phyloP scores from a whole-genome alignment of 108 stramenopile genomes.

The Cyclotella atomus region DNA sequence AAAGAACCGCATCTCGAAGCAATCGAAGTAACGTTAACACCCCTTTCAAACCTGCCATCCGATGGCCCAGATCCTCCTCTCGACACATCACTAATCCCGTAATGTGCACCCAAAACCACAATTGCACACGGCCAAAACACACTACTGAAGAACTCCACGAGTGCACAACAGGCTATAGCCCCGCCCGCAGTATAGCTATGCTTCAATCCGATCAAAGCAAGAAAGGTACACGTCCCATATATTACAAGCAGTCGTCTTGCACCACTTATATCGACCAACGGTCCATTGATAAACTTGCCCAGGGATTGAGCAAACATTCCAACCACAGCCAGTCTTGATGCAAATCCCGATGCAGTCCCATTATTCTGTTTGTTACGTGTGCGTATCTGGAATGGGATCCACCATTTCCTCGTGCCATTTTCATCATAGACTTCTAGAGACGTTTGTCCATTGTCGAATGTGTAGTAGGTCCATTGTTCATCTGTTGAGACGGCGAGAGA shows the following conservation, averaged over 20 bases:
- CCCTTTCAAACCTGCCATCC: conserved; percentile 65
- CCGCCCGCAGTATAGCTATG: conserved; percentile 39
- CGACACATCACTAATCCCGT: conserved; percentile 28
- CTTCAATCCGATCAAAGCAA: conserved; percentile 59
- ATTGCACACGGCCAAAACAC: conserved; percentile 77
- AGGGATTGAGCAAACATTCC: conserved; percentile 72
- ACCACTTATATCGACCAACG: conserved; percentile 70
- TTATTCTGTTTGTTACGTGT: conserved; percentile 23
- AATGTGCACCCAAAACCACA: conserved; percentile 78
- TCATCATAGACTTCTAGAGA: conserved; percentile 45
- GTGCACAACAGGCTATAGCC: conserved; percentile 65
- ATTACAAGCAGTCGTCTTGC: conserved; percentile 62
- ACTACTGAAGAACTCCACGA: conserved; percentile 72
- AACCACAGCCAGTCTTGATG: conserved; percentile 62
- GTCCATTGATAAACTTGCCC: conserved; percentile 82
- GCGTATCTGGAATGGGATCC: conserved; percentile 43
- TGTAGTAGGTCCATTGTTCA: conserved; percentile 31
- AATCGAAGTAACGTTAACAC: conserved; percentile 70
- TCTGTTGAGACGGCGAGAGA: conserved; percentile 25
- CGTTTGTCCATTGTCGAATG: conserved; percentile 20
- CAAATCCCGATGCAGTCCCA: conserved; percentile 50
- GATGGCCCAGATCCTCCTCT: conserved; percentile 21
- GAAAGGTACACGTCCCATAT: conserved; percentile 52
- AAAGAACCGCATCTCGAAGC: conserved; percentile 77
- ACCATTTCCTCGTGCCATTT: conserved; percentile 38